phyloP scores from a whole-genome alignment of 345 rosid species.

The Balakata baccata region DNA sequence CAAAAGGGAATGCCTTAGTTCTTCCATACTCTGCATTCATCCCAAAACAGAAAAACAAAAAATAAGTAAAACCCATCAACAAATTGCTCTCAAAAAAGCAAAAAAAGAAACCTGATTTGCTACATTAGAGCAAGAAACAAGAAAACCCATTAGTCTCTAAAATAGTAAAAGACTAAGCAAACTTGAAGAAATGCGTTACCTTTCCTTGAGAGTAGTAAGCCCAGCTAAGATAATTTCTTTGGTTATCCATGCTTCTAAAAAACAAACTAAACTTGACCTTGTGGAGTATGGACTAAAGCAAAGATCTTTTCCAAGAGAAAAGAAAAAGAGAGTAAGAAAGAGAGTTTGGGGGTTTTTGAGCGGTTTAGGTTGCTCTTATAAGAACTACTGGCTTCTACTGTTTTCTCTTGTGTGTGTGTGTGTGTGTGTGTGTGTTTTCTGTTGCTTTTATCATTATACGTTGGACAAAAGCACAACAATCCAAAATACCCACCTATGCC shows the following conservation, averaged over 20 bases:
- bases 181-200: constrained; percentile 28
- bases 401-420: neutral
- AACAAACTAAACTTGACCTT: neutral
- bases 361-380: constrained; percentile 32
- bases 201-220: constrained; percentile 63
- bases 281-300: neutral
- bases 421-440: neutral
- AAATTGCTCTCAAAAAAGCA: neutral
- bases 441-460: neutral
- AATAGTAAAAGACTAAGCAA: neutral
- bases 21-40: constrained; percentile 61
- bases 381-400: constrained; percentile 15
- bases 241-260: constrained; percentile 53
- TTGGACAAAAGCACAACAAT: constrained; percentile 43
- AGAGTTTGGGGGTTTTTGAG: constrained; percentile 25
- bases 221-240: constrained; percentile 48
- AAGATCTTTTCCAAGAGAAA: neutral
- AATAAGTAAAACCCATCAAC: constrained; percentile 2
- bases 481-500: constrained; percentile 33
- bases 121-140: neutral
- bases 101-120: neutral
- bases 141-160: neutral
- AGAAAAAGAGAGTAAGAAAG: constrained; percentile 2
- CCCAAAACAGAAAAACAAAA: neutral
- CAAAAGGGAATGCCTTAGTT: constrained; percentile 60